Conservation (phyloP, 352 stramenopile genomes). For the Thalassiosira livingstoniorum region DNA sequence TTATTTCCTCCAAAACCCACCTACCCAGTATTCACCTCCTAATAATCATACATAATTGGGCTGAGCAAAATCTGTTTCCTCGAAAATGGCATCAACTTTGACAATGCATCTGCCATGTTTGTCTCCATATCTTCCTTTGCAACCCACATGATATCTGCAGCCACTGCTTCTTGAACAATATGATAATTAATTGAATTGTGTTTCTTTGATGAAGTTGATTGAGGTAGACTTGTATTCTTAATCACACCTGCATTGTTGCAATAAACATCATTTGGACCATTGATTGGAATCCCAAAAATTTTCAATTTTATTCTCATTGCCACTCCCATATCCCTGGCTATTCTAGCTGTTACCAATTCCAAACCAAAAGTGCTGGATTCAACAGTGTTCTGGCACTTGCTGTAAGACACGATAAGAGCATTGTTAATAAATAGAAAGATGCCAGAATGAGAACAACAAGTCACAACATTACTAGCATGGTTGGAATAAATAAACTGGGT, state of each 20-base stretch:
- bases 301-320: constrained; percentile 68
- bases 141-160: constrained; percentile 52
- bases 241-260: constrained; percentile 67
- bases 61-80: constrained; percentile 29
- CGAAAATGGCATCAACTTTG: constrained; percentile 52
- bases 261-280: constrained; percentile 49
- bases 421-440: constrained; percentile 62
- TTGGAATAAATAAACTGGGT: constrained; percentile 56
- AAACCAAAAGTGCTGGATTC: constrained; percentile 63
- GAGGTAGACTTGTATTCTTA: constrained; percentile 57
- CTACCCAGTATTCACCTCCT: no score
- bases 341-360: constrained; percentile 61
- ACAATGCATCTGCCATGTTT: constrained; percentile 66
- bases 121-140: constrained; percentile 53
- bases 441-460: constrained; percentile 52
- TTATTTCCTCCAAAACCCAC: no score
- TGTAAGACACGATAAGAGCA: constrained; percentile 47
- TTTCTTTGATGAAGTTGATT: constrained; percentile 62
- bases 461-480: constrained; percentile 57
- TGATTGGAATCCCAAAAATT: constrained; percentile 54
- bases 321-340: constrained; percentile 58
- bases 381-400: constrained; percentile 65
- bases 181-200: constrained; percentile 72
- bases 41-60: constrained; percentile 23
- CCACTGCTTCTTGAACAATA: constrained; percentile 43